Evolutionary conservation across 495 filamentous ascomycete species (phyloP), one percentile per base, ranked within the genome.

Genomic region (Melanomma pulvis-pyrius): DNA sequence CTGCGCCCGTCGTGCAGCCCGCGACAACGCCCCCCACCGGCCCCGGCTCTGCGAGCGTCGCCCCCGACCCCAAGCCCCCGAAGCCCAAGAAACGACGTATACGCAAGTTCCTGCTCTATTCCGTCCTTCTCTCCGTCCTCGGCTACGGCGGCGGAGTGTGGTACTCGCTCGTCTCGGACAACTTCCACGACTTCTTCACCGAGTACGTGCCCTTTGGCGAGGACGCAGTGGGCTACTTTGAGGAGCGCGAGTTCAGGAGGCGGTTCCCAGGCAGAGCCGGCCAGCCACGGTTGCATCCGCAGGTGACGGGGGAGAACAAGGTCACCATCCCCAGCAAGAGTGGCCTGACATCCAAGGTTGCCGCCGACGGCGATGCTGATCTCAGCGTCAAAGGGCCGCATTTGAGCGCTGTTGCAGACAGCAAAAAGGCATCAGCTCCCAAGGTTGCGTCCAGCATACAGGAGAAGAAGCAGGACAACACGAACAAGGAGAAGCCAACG

Each of bases 151-250:
- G 91, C 63, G 91, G 93, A 51, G 86, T 96, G 52, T 96, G 90
- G 79, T 91, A 96, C 73, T 94, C 94, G 24, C 83, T 96, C 64
- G 86, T 92, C 77, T 94, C 88, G 67, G 94, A 98, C 80, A 96
- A 93, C 77, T 97, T 97, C 83, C 96, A 98, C 75, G 94, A 98
- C 74, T 97, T 98, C 80, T 98, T 98, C 80, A 98, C 96, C 48
- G 93, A 97, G 78, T 98, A 94, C 76, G 78, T 98, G 7, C 94
- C 94, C 1, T 96, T 91, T 63, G 96, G 93, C 57, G 94, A 98
- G 79, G 90, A 97, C 70, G 88, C 88, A 17, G 94, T 98, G 26
- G 85, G 96, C n/a, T 98, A 96, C 79, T 90, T 98, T 63, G 94
- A 98, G 79, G 94, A 98, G 78, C 86, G 90, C 48, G 92, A 97